A percentile compares a stretch with the other conserved stretches of the same genome.
Evolutionary conservation across 805 yeast species (phyloP).

Genomic region (Pichia ethanolica): DNA sequence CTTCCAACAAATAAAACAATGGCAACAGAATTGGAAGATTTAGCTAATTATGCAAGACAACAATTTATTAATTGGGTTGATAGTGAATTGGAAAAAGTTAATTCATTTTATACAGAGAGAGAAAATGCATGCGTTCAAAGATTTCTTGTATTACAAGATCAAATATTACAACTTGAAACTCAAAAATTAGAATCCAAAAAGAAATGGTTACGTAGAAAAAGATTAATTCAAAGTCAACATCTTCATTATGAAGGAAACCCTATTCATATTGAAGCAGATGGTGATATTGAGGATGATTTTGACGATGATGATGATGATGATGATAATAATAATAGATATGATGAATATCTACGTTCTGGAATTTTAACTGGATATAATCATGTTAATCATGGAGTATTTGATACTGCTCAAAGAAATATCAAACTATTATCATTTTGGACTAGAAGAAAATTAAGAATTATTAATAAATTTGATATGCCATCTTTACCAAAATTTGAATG

Average conservation of each 20-base stretch:
- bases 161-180: conserved; percentile 54
- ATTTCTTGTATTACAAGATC: conserved; percentile 57
- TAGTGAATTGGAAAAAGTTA: conserved; percentile 49
- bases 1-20: neutral
- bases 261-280: conserved; percentile 6
- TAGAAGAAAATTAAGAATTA: conserved; percentile 21
- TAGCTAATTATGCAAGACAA: conserved; percentile 31
- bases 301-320: conserved; percentile 9
- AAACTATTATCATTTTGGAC: conserved; percentile 18
- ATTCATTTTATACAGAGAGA: conserved; percentile 49
- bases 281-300: conserved; percentile 11
- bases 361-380: neutral
- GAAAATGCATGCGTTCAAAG: conserved; percentile 57
- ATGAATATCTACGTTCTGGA: conserved; percentile 5
- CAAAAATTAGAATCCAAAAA: conserved; percentile 32
- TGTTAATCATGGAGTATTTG: conserved; percentile 1
- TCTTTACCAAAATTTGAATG: conserved; percentile 34
- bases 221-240: neutral
- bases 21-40: conserved; percentile 25
- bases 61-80: conserved; percentile 67
- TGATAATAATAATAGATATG: conserved; percentile 6
- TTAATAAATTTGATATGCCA: conserved; percentile 34
- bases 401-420: conserved; percentile 11
- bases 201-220: conserved; percentile 10
- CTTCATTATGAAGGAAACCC: neutral